Evolutionary conservation across 2,329 filamentous ascomycete species (phyloP).

Genomic region (Fusarium bulbicola): DNA sequence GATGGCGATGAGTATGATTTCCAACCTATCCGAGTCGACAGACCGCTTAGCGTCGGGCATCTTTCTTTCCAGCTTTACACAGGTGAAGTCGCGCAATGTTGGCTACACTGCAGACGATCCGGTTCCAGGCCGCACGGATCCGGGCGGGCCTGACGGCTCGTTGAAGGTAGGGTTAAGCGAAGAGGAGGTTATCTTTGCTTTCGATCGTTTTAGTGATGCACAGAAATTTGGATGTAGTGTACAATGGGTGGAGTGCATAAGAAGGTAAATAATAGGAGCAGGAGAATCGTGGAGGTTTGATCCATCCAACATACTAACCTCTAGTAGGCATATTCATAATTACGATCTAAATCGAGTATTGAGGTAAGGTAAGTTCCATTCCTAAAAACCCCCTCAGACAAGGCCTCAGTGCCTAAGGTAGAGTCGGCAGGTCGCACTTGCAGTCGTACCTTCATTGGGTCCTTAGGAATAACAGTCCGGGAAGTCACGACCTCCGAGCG

Average conservation of each 20-base stretch:
- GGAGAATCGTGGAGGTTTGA: background rate
- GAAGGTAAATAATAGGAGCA: background rate
- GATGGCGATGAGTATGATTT: conserved; percentile 48
- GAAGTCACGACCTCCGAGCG: conserved; percentile 18
- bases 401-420: background rate
- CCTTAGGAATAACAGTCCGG: background rate
- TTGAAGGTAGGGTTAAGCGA: background rate
- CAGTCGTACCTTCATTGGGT: background rate
- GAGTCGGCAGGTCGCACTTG: conserved; percentile 1
- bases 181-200: background rate
- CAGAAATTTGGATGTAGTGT: conserved; percentile 5
- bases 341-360: background rate
- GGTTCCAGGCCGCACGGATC: background rate
- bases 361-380: background rate
- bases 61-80: background rate
- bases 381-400: background rate
- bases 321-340: background rate
- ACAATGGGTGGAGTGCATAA: background rate
- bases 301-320: background rate
- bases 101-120: conserved; percentile 8
- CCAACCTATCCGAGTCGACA: conserved; percentile 44
- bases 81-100: background rate
- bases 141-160: background rate
- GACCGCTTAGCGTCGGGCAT: conserved; percentile 40
- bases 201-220: conserved; percentile 4